Base-by-base conservation (phyloP, 371 early-diverging fungal species). In the Thermomucor indicae-seudaticae region DNA sequence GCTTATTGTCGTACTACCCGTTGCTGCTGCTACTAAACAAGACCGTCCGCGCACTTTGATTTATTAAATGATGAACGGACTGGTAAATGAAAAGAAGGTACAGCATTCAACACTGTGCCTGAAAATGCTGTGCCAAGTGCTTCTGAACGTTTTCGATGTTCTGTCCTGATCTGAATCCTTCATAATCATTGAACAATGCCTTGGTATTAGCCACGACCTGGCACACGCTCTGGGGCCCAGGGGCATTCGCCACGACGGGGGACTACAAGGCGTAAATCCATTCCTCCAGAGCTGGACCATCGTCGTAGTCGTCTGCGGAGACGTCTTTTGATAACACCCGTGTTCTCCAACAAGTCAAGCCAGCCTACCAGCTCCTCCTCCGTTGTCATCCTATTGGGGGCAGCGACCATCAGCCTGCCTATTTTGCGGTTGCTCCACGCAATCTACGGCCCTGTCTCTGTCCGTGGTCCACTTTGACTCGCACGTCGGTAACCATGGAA, bases 381-480 rank as follows among this genome's bases (percentile, higher is more conserved):
- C 43, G 52, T 25, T 49, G 52, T 16, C 28, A 20, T 20, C 56
- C 62, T 7, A 49, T 62, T 3, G 62, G 62, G 1, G 63, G 63
- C 11, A 59, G 62, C 38, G 59, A 62, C 43, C 2, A 62, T 67
- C 24, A 43, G 49, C 19, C 40, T 59, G 8, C 63, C 63, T 3
- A 38, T 66, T 14, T 48, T 64, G 29, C 53, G 61, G 2, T 41
- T 58, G 2, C 38, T 67, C 10, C 48, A 50, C 17, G 29, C 55
- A 27, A 49, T 49, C 25, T 64, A 64, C 29, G 64, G 64, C 4
- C 51, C 32, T 8, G 65, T 65, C 11, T 39, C 61, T 16, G 23
- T 43, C 6, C n/a, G 67, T 67, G 1, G 60, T 67, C 29, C 68
- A 67, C 47, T 67, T 67, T 51, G 68, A 67, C 48, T 62, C 63